Conservation (phyloP, 2,329 filamentous ascomycete species). For the Aspergillus spinulosporus region DNA sequence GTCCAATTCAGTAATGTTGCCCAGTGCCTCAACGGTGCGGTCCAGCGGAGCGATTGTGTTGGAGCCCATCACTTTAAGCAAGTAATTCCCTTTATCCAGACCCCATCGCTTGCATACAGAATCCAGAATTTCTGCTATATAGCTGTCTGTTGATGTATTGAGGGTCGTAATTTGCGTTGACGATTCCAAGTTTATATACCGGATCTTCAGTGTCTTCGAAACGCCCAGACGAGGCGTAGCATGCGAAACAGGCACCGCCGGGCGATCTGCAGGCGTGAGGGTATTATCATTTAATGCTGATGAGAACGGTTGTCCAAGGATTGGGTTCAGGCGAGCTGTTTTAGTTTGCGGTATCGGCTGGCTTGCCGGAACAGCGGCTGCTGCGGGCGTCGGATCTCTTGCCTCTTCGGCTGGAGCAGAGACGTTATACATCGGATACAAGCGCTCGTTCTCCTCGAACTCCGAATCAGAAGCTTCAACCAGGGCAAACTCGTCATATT, state of each 20-base stretch:
- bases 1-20: slow-evolving; percentile 61
- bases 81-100: slow-evolving; percentile 64
- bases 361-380: slow-evolving; percentile 24
- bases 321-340: slow-evolving; percentile 40
- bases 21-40: slow-evolving; percentile 65
- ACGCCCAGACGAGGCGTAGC: slow-evolving; percentile 58
- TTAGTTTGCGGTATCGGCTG: slow-evolving; percentile 28
- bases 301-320: slow-evolving; percentile 48
- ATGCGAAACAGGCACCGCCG: slow-evolving; percentile 45
- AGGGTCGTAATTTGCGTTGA: slow-evolving; percentile 55
- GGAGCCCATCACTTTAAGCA: slow-evolving; percentile 63
- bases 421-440: slow-evolving; percentile 54
- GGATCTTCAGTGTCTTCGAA: slow-evolving; percentile 59
- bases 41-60: slow-evolving; percentile 65
- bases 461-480: slow-evolving; percentile 60
- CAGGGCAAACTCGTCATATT: slow-evolving; percentile 66
- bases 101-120: slow-evolving; percentile 62
- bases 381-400: slow-evolving; percentile 26
- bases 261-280: slow-evolving; percentile 49
- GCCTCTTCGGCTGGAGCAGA: slow-evolving; percentile 33
- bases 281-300: slow-evolving; percentile 49
- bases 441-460: slow-evolving; percentile 58
- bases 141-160: slow-evolving; percentile 64
- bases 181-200: slow-evolving; percentile 62
- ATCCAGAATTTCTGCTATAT: slow-evolving; percentile 67